Percentiles rank a stretch among this genome's conserved stretches.
Evolutionary conservation across 257 asterid species (phyloP).

Genomic region (Capsicum pubescens): DNA sequence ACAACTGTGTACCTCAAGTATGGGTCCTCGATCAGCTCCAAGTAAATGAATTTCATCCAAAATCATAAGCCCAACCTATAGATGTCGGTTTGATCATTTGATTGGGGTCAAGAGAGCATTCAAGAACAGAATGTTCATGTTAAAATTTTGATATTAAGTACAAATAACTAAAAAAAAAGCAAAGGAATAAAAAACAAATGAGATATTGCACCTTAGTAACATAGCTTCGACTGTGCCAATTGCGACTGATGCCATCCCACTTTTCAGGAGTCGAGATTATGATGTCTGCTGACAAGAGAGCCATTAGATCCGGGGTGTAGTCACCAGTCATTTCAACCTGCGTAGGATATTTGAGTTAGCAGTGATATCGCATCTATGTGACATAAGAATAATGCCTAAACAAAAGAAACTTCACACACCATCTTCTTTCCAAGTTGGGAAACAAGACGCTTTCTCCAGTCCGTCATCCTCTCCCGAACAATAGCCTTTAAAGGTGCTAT

Average conservation of each 20-base stretch:
- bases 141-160: constrained; percentile 15
- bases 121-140: constrained; percentile 29
- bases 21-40: constrained; percentile 99
- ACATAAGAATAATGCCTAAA: constrained; percentile 26
- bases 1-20: constrained; percentile 73
- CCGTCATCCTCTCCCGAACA: constrained; percentile 97
- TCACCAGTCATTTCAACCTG: constrained; percentile 99
- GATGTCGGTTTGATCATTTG: constrained; percentile 28
- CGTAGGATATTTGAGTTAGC: constrained; percentile 40
- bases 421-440: constrained; percentile 86
- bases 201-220: constrained; percentile 77
- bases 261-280: constrained; percentile 97
- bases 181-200: constrained; percentile 23
- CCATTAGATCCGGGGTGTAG: constrained; percentile 87
- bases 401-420: constrained; percentile 54
- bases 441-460: constrained; percentile 94
- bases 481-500: constrained; percentile 98
- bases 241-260: constrained; percentile 99
- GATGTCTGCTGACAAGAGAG: constrained; percentile 86
- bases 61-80: constrained; percentile 93
- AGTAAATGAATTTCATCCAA: constrained; percentile 98
- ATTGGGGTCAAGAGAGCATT: neutral
- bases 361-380: neutral
- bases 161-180: constrained; percentile 10
- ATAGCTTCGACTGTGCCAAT: constrained; percentile 93